Evolutionary conservation across 2,329 filamentous ascomycete genomes (phyloP).

Genomic region (Cladosporium velox): DNA sequence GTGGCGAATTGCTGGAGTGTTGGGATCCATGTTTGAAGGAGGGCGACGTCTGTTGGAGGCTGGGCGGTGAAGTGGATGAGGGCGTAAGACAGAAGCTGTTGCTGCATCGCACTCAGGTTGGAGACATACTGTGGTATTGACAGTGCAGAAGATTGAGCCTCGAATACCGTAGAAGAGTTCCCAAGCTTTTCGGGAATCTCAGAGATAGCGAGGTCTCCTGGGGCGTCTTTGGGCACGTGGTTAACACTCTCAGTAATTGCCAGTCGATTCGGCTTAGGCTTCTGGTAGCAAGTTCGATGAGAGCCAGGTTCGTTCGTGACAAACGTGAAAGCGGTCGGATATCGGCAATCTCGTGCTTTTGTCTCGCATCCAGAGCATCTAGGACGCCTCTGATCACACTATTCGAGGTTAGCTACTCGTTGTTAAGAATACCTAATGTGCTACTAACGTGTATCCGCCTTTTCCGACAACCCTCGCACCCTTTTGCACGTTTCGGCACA

Average conservation of each 20-base stretch:
- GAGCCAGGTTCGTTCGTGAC: conserved; percentile 16
- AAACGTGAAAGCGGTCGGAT: conserved; percentile 6
- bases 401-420: neutral
- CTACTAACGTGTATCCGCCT: conserved; percentile 5
- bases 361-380: neutral
- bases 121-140: neutral
- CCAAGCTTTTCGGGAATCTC: neutral
- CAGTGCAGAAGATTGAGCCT: too few species aligned
- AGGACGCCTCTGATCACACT: conserved; percentile 9
- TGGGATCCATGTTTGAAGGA: conserved; percentile 10
- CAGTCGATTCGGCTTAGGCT: neutral
- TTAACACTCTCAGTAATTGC: neutral
- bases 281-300: conserved; percentile 2
- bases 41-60: neutral
- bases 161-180: neutral
- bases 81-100: conserved; percentile 14
- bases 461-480: conserved; percentile 12
- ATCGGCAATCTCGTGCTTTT: conserved; percentile 2
- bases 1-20: conserved; percentile 12
- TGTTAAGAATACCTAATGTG: too few species aligned
- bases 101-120: neutral
- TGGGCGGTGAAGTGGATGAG: neutral
- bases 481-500: conserved; percentile 9
- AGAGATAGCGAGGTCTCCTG: too few species aligned
- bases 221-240: neutral